Evolutionary conservation across 2,329 filamentous ascomycete genomes (phyloP), one percentile per base, ranked within the genome.

Genomic region (Colletotrichum godetiae): DNA sequence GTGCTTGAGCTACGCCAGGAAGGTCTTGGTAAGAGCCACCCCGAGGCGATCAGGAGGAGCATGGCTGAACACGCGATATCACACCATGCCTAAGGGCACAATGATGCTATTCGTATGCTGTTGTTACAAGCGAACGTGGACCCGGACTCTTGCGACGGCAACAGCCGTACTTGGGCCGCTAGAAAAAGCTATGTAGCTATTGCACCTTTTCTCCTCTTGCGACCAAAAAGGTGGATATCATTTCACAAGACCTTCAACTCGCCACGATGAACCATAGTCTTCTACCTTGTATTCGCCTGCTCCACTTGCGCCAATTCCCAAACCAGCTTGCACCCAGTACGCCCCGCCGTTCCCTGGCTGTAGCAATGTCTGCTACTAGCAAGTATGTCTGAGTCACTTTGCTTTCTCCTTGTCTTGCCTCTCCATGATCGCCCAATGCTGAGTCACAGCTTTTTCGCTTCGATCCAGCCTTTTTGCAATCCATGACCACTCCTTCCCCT

Each of bases 401-500:
- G 13, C 49, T n/a, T 1, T 15, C 31, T 33, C 52, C 46, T 31
- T 46, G 3, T 56, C 33, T 33, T 42, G 22, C 46, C 35, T 56
- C 22, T 19, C 22, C 13, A 68, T 57, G 3, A 62, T 62, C 10
- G 31, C 56, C 66, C 22, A 68, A 31, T 68, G 56, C 27, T 56
- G 22, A 55, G 7, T 22, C 12, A 62, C 5, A 62, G 66, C 58
- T 33, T 37, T 22, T 49, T 68, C 19, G 33, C 57, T 68, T 68
- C 15, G 31, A 33, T 62, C 2, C 22, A 68, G 31, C 35, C 52
- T 68, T 5, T 33, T 19, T 61, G 49, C 31, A 61, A 68, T 68
- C 66, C 22, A 68, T 15, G 24, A 56, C 49, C 15, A 68, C 29
- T 68, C 33, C 33, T 57, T 68, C 53, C 53, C 58, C 58, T 68